A percentile compares a stretch with the other conserved stretches of the same genome.
These are phyloP conservation scores for Coemansia asiatica DNA, from an alignment of 192 early-diverging fungal genomes.

Conservation along the genomic window DNA sequence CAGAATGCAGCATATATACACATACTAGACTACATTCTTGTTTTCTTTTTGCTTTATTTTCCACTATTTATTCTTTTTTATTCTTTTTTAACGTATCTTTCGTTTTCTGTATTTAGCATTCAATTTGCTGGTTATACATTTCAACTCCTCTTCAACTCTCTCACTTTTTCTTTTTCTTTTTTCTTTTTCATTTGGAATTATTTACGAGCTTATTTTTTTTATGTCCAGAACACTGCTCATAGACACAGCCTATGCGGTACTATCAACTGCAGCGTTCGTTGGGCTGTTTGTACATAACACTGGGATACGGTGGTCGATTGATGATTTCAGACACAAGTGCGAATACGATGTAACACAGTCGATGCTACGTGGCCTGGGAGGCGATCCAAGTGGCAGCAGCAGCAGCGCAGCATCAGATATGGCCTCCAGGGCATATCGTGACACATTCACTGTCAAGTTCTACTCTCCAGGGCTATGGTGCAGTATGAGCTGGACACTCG, in stretches of 20 bases:
- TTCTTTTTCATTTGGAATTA: too few relatives aligned
- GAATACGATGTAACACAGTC: constrained; percentile 34
- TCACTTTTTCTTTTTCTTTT: neutral
- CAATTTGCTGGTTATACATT: too few relatives aligned
- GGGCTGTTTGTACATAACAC: constrained; percentile 30
- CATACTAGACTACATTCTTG: too few relatives aligned
- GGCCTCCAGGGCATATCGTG: constrained; percentile 30
- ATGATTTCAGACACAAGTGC: constrained; percentile 51
- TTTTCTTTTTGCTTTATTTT: too few relatives aligned
- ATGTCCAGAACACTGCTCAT: constrained; percentile 20
- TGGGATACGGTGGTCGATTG: constrained; percentile 31
- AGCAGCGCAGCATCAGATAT: constrained; percentile 15
- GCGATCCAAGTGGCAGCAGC: neutral
- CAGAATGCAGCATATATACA: too few relatives aligned
- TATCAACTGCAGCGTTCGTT: constrained; percentile 34
- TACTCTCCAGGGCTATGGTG: constrained; percentile 51
- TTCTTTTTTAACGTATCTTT: too few relatives aligned
- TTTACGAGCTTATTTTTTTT: too few relatives aligned
- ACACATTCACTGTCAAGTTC: constrained; percentile 47
- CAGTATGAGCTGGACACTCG: constrained; percentile 51
- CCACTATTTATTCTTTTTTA: too few relatives aligned
- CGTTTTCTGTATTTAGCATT: too few relatives aligned
- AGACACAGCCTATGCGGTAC: constrained; percentile 43
- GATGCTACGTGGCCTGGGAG: neutral
- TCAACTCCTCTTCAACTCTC: too few relatives aligned